phyloP scores from a whole-genome alignment of 768 basidiomycete genomes.

The Leucocoprinus leucothites region DNA sequence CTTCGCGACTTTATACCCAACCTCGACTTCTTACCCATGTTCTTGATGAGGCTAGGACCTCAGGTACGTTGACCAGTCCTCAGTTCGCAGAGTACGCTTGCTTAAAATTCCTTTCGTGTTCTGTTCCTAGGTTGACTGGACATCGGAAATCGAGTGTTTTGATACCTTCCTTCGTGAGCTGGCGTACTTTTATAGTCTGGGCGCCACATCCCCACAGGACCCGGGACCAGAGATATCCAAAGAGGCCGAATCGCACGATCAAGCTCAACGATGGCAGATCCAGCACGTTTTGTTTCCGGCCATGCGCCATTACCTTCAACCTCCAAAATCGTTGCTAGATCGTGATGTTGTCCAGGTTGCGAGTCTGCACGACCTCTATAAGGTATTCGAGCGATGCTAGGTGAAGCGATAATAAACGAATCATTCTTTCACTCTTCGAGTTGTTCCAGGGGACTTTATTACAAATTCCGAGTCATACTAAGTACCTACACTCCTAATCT shows the following conservation, averaged over 20 bases:
- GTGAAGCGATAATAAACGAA: not conserved
- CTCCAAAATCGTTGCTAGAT: conserved; percentile 65
- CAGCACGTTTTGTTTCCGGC: conserved; percentile 90
- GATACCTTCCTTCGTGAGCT: conserved; percentile 82
- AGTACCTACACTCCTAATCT: conserved; percentile 12
- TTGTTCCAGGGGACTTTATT: not conserved
- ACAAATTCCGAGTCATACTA: conserved; percentile 13
- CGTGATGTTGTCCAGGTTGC: conserved; percentile 85
- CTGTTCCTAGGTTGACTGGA: conserved; percentile 77
- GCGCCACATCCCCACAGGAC: conserved; percentile 44
- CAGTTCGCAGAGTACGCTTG: not conserved
- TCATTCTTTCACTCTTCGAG: not conserved
- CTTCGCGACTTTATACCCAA: conserved; percentile 88
- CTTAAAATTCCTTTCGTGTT: not conserved
- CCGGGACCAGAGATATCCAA: conserved; percentile 17
- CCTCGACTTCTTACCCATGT: conserved; percentile 83
- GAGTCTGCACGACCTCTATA: conserved; percentile 86
- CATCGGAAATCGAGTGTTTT: conserved; percentile 82
- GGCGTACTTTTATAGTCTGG: conserved; percentile 77
- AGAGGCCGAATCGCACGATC: conserved; percentile 38
- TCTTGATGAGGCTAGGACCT: conserved; percentile 90
- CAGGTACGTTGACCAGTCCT: conserved; percentile 47
- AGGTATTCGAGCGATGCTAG: conserved; percentile 92
- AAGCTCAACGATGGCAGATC: conserved; percentile 76
- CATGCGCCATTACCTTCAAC: conserved; percentile 70